Conservation (phyloP, 2,329 filamentous ascomycete genomes). For the Stromatinia cepivora region DNA sequence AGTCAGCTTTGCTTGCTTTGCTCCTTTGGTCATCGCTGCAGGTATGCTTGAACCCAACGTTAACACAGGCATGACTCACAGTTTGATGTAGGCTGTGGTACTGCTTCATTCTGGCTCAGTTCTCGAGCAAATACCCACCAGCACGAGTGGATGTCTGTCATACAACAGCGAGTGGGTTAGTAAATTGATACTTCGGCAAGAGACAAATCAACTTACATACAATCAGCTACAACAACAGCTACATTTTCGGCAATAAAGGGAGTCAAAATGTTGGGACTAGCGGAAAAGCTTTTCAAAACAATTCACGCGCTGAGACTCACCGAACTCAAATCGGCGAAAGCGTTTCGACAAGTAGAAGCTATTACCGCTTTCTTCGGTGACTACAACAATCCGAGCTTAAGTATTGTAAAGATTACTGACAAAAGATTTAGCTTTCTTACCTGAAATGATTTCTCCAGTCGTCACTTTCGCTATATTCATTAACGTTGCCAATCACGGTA, state of each 20-base stretch:
- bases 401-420: background rate
- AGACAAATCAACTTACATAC: background rate
- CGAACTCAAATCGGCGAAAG: background rate
- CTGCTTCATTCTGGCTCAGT: background rate
- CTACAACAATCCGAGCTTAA: background rate
- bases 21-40: conserved; percentile 29
- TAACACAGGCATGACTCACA: conserved; percentile 42
- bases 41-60: background rate
- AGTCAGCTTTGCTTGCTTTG: conserved; percentile 38
- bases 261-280: background rate
- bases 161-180: background rate
- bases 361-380: background rate
- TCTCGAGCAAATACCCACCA: background rate
- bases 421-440: background rate
- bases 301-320: background rate
- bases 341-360: background rate
- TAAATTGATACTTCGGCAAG: background rate
- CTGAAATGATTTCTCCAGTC: background rate
- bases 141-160: background rate
- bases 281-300: background rate
- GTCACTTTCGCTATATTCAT: background rate
- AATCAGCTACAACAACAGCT: background rate
- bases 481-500: background rate
- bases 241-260: background rate
- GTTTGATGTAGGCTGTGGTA: conserved; percentile 29